These are phyloP conservation scores for Rhodofomes roseus DNA, from an alignment of 1,284 basidiomycete species.

Conservation along the genomic window DNA sequence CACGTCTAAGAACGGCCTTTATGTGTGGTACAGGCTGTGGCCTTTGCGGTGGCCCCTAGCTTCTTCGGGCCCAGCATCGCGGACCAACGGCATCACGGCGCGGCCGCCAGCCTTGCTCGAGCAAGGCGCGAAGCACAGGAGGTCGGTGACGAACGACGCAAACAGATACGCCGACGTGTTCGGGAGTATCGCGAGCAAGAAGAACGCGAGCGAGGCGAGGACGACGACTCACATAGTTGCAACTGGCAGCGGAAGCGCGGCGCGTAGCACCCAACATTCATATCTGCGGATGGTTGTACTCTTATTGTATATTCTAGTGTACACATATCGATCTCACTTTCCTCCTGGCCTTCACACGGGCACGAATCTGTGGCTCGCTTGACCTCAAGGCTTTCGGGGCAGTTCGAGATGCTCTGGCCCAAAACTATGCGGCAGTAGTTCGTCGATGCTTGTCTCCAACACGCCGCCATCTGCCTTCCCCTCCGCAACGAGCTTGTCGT, in stretches of 20 bases:
- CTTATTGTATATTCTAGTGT: not conserved
- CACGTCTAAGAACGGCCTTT: conserved; percentile 31
- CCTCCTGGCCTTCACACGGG: not conserved
- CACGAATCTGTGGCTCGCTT: no score
- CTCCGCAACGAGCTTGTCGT: conserved; percentile 37
- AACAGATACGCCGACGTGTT: conserved; percentile 36
- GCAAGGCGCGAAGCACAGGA: conserved; percentile 39
- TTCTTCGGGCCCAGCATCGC: conserved; percentile 18
- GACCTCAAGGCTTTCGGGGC: conserved; percentile 30
- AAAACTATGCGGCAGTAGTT: conserved; percentile 84
- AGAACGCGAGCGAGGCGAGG: not conserved
- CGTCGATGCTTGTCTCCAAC: conserved; percentile 64
- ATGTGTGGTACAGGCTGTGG: conserved; percentile 25
- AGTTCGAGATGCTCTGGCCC: conserved; percentile 76
- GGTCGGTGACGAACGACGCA: conserved; percentile 36
- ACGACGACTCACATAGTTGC: not conserved
- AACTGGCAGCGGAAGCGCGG: not conserved
- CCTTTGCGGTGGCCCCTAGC: conserved; percentile 31
- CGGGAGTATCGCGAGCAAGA: conserved; percentile 23
- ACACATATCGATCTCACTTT: not conserved
- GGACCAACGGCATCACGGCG: conserved; percentile 29
- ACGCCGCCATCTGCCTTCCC: conserved; percentile 46
- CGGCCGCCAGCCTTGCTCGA: conserved; percentile 39
- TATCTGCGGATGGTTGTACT: not conserved
- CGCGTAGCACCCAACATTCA: not conserved